Evolutionary conservation across 2,329 filamentous ascomycete species (phyloP).

Genomic region (Ophiostoma triangulosporum): DNA sequence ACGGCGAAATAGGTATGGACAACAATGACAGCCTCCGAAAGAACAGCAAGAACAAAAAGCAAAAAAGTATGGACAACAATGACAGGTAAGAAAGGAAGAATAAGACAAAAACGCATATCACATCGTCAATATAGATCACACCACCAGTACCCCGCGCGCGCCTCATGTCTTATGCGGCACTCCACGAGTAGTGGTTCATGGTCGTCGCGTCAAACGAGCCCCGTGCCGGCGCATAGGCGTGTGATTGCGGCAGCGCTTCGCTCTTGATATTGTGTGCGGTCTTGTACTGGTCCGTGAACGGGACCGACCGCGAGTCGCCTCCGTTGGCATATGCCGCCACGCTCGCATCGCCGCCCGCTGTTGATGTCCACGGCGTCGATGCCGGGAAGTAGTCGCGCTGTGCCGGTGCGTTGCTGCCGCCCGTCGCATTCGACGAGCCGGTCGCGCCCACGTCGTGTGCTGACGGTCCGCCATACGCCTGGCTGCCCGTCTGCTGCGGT

Average conservation of each 20-base stretch:
- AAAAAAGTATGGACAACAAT: not conserved
- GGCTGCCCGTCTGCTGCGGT: slow-evolving; percentile 5
- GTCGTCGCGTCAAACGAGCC: slow-evolving; percentile 31
- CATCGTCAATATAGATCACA: not conserved
- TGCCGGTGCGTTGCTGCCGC: slow-evolving; percentile 14
- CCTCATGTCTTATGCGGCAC: slow-evolving; percentile 23
- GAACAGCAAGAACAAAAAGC: not conserved
- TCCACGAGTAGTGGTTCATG: slow-evolving; percentile 46
- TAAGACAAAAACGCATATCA: not conserved
- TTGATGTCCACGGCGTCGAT: slow-evolving; percentile 36
- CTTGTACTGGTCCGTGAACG: slow-evolving; percentile 37
- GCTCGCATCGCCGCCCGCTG: slow-evolving; percentile 30
- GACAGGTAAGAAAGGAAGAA: not conserved
- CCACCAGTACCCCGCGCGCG: not conserved
- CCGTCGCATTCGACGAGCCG: slow-evolving; percentile 9
- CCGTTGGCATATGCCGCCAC: slow-evolving; percentile 30
- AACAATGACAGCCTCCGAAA: not conserved
- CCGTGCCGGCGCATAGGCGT: slow-evolving; percentile 26
- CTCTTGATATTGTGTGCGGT: slow-evolving; percentile 21
- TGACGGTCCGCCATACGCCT: slow-evolving; percentile 4
- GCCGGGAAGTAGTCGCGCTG: slow-evolving; percentile 41
- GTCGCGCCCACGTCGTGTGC: slow-evolving; percentile 3
- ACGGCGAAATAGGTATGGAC: not conserved
- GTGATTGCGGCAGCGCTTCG: slow-evolving; percentile 25
- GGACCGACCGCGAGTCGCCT: slow-evolving; percentile 32